Evolutionary conservation across 192 early-diverging fungal species (phyloP).

Genomic region (Spizellomyces punctatus): DNA sequence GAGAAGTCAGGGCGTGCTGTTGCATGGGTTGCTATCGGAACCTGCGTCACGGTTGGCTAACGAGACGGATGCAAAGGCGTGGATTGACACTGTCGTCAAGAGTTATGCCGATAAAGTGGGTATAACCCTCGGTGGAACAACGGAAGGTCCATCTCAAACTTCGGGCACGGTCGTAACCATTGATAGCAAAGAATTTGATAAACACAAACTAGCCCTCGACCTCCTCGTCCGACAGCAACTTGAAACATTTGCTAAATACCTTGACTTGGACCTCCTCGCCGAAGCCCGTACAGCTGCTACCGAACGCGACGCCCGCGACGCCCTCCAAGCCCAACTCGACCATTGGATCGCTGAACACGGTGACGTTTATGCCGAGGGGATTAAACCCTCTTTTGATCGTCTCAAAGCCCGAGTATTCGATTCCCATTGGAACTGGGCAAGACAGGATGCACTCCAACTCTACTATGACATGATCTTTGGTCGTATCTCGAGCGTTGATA

Average conservation of each 20-base stretch:
- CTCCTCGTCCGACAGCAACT: slow-evolving; percentile 75
- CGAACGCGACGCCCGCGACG: slow-evolving; percentile 62
- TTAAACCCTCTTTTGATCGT: slow-evolving; percentile 79
- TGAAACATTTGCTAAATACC: slow-evolving; percentile 77
- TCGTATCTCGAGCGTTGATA: slow-evolving; percentile 81
- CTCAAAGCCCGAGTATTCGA: slow-evolving; percentile 90
- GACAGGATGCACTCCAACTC: slow-evolving; percentile 81
- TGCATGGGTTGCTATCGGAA: slow-evolving; percentile 82
- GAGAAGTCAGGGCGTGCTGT: slow-evolving; percentile 72
- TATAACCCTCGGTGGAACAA: slow-evolving; percentile 61
- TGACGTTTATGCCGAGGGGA: slow-evolving; percentile 86
- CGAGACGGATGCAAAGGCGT: slow-evolving; percentile 76
- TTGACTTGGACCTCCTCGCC: slow-evolving; percentile 77
- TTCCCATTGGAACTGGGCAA: slow-evolving; percentile 97
- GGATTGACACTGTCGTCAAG: slow-evolving; percentile 74
- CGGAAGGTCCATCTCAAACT: slow-evolving; percentile 23
- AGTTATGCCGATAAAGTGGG: slow-evolving; percentile 72
- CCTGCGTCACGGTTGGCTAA: slow-evolving; percentile 74
- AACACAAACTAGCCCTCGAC: slow-evolving; percentile 72
- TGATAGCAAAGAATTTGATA: slow-evolving; percentile 86
- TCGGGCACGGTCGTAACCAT: slow-evolving; percentile 64
- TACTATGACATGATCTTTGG: slow-evolving; percentile 95
- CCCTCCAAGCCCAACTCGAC: slow-evolving; percentile 83
- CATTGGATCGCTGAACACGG: slow-evolving; percentile 91
- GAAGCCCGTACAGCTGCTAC: slow-evolving; percentile 50